Conservation (phyloP, 2,329 filamentous ascomycete genomes). For the Xylariaceae sp. region DNA sequence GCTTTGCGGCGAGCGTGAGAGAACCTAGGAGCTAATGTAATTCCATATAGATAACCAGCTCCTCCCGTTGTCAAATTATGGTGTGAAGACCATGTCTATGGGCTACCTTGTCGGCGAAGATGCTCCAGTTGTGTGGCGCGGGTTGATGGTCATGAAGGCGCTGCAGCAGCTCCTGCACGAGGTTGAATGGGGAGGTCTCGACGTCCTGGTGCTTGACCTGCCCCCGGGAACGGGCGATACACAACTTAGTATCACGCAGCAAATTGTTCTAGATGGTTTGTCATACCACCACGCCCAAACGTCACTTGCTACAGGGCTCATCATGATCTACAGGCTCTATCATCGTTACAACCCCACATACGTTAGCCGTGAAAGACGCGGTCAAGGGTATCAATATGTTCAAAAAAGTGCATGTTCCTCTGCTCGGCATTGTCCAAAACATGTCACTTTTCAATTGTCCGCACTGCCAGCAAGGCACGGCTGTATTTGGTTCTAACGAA, state of each 20-base stretch:
- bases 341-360: conserved; percentile 90
- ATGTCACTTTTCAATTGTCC: conserved; percentile 85
- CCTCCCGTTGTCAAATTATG: conserved; percentile 87
- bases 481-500: conserved; percentile 67
- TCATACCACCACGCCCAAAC: no score
- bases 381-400: conserved; percentile 93
- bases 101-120: conserved; percentile 80
- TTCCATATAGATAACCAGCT: conserved; percentile 64
- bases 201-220: conserved; percentile 84
- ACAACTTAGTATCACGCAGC: conserved; percentile 94
- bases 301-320: not conserved
- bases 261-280: conserved; percentile 77
- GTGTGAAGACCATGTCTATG: conserved; percentile 98
- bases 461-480: conserved; percentile 67
- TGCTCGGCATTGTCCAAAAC: conserved; percentile 86
- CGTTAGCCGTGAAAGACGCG: conserved; percentile 86
- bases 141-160: conserved; percentile 96
- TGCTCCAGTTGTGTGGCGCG: conserved; percentile 88
- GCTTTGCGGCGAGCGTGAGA: not conserved
- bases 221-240: conserved; percentile 95
- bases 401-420: conserved; percentile 72
- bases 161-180: conserved; percentile 93
- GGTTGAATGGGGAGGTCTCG: conserved; percentile 87
- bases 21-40: not conserved
- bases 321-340: conserved; percentile 56